These are phyloP conservation scores for Scleromitrula shiraiana DNA, from an alignment of 2,329 filamentous ascomycete species.

Conservation along the genomic window DNA sequence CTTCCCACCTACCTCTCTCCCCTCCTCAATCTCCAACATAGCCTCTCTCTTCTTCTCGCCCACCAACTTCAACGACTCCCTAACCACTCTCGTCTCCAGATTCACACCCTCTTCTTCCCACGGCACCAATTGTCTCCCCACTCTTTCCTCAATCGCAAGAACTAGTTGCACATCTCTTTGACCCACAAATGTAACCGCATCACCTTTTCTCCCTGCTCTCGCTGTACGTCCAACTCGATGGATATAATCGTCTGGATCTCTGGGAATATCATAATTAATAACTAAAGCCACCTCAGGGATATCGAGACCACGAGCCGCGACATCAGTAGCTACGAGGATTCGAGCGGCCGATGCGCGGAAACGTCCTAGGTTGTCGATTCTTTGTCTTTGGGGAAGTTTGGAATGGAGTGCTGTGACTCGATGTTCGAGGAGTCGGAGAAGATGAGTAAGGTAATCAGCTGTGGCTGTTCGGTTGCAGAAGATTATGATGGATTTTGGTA, in stretches of 20 bases:
- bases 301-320: constrained; percentile 88
- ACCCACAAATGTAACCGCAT: constrained; percentile 80
- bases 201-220: constrained; percentile 76
- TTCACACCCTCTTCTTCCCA: constrained; percentile 91
- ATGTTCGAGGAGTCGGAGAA: constrained; percentile 78
- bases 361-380: constrained; percentile 78
- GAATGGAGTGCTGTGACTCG: constrained; percentile 89
- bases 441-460: constrained; percentile 80
- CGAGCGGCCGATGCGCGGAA: constrained; percentile 86
- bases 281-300: constrained; percentile 88
- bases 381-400: constrained; percentile 72
- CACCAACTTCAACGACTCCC: constrained; percentile 80
- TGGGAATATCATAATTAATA: constrained; percentile 90
- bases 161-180: constrained; percentile 88
- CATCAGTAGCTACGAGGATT: constrained; percentile 89
- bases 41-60: constrained; percentile 93
- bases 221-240: constrained; percentile 94
- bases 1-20: constrained; percentile 86
- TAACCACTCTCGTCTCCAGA: constrained; percentile 80
- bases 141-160: constrained; percentile 79
- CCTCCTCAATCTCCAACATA: constrained; percentile 82
- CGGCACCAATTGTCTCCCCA: constrained; percentile 70
- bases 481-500: constrained; percentile 72
- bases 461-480: constrained; percentile 92
- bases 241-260: constrained; percentile 96